Evolutionary conservation across 208 protist genomes (phyloP).

Genomic region (Trypanosoma vivax): DNA sequence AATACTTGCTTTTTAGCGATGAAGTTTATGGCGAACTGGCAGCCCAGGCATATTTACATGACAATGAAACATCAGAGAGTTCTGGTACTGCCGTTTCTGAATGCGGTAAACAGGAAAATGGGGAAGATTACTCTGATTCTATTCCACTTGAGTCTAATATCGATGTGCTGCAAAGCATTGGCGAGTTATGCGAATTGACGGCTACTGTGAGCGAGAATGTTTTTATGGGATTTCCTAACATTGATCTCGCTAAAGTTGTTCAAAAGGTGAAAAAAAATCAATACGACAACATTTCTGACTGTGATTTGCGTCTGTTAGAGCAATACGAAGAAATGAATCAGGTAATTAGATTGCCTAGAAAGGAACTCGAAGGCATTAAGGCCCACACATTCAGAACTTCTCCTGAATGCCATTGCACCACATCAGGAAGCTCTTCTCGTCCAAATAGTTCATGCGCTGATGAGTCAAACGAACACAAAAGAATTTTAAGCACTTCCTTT

Average conservation of each 20-base stretch:
- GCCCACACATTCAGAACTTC: not conserved
- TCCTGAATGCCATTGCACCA: not conserved
- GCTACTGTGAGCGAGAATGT: constrained; percentile 11
- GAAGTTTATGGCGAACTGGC: not conserved
- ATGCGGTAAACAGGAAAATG: not conserved
- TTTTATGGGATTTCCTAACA: constrained; percentile 23
- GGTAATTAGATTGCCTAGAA: not conserved
- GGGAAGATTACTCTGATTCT: constrained; percentile 7
- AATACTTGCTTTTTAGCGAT: constrained; percentile 2
- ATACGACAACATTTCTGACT: constrained; percentile 44
- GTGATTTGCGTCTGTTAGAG: constrained; percentile 56
- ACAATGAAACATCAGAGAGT: not conserved
- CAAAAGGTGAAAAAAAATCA: constrained; percentile 39
- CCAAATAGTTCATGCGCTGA: not conserved
- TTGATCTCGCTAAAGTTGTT: constrained; percentile 54
- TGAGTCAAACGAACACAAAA: not conserved
- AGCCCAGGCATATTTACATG: not conserved
- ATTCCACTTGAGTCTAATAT: constrained; percentile 28
- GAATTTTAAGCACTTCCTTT: too few species aligned
- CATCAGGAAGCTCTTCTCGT: not conserved
- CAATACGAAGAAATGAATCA: constrained; percentile 44
- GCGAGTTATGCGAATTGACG: constrained; percentile 43
- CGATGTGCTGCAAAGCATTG: constrained; percentile 23
- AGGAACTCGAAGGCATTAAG: not conserved
- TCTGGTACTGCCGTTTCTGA: not conserved